phyloP scores from a whole-genome alignment of 257 asterid genomes.

The Fraxinus excelsior region DNA sequence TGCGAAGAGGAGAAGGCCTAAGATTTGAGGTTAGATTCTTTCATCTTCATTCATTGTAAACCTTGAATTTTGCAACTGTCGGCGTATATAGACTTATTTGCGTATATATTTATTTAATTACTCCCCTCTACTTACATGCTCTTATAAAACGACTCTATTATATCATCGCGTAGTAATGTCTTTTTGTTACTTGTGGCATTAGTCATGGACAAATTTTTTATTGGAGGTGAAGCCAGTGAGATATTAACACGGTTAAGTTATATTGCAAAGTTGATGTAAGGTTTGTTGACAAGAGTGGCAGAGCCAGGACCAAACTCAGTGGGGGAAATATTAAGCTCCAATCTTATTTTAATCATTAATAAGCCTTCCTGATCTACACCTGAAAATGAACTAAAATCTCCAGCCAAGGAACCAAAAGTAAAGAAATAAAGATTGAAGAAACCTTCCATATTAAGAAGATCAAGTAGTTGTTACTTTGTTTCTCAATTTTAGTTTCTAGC shows the following conservation, averaged over 20 bases:
- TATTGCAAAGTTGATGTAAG: background rate
- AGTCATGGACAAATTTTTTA: background rate
- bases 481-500: no score
- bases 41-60: no score
- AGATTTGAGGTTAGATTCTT: slow-evolving; percentile 72
- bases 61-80: no score
- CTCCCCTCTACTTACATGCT: no score
- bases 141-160: background rate
- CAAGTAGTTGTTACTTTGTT: background rate
- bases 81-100: no score
- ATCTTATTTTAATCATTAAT: background rate
- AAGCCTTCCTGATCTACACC: background rate
- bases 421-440: background rate
- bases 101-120: no score
- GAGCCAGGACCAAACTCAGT: no score
- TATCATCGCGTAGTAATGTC: background rate
- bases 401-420: background rate
- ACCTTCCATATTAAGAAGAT: background rate
- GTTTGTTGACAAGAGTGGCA: background rate
- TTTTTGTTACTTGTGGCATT: background rate
- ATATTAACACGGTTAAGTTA: background rate
- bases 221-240: background rate
- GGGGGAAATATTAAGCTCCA: no score
- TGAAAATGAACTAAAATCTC: background rate
- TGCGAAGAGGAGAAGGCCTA: slow-evolving; percentile 91